phyloP scores from a whole-genome alignment of 306 rosid genomes.

The Sphenostylis stenocarpa region DNA sequence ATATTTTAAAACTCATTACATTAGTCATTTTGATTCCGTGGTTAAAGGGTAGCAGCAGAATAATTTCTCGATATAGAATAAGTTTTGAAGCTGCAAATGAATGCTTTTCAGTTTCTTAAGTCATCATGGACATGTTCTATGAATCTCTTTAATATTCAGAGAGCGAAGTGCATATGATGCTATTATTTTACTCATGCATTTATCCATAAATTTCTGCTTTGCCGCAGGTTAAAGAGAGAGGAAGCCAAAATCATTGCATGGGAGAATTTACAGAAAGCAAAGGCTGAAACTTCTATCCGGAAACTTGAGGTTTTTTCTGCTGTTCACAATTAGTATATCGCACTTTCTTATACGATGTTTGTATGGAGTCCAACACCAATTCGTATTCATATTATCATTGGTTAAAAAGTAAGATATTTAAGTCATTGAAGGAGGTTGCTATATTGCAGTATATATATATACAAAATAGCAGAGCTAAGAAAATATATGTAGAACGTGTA shows the following conservation, averaged over 20 bases:
- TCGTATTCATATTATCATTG: not conserved
- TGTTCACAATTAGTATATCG: not conserved
- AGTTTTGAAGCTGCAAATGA: conserved; percentile 3
- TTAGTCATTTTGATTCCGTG: not conserved
- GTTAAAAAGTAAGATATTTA: conserved; percentile 2
- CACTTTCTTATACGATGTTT: not conserved
- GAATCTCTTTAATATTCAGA: not conserved
- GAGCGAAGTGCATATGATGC: not conserved
- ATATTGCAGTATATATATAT: not conserved
- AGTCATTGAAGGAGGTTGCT: not conserved
- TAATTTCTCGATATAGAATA: not conserved
- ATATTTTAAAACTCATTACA: not conserved
- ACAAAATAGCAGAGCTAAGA: not conserved
- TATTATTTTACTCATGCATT: not conserved
- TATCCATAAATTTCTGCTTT: not conserved
- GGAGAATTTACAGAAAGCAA: conserved; percentile 85
- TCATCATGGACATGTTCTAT: not conserved
- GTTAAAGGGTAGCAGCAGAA: not conserved
- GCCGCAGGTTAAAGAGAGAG: conserved; percentile 62
- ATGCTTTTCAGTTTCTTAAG: conserved; percentile 4
- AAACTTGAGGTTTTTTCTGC: conserved; percentile 61
- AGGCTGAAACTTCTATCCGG: conserved; percentile 70
- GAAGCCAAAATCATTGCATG: conserved; percentile 79
- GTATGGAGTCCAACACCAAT: not conserved
- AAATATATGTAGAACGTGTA: not conserved